Evolutionary conservation across 2,329 filamentous ascomycete genomes (phyloP).

Genomic region (Ilyonectria destructans): DNA sequence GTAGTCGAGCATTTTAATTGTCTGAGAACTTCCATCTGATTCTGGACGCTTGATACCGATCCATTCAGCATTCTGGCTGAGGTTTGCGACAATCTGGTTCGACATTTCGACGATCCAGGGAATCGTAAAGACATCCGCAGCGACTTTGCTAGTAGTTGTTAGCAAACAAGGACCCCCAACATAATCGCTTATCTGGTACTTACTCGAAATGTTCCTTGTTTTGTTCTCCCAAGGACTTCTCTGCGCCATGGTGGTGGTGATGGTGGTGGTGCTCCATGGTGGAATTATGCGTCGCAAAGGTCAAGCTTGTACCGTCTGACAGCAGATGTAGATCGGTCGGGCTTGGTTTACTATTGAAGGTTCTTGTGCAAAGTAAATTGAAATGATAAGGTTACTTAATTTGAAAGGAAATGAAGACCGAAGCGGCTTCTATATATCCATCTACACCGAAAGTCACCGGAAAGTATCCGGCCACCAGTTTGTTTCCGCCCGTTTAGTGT

Average conservation of each 20-base stretch:
- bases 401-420: not conserved
- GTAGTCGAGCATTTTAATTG: constrained; percentile 51
- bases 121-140: constrained; percentile 36
- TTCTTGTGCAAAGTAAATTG: not conserved
- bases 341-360: not conserved
- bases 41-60: constrained; percentile 39
- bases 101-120: constrained; percentile 48
- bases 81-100: constrained; percentile 47
- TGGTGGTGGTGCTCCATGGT: constrained; percentile 42
- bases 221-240: constrained; percentile 39
- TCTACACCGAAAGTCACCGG: constrained; percentile 11
- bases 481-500: constrained; percentile 1
- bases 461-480: constrained; percentile 16
- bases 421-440: constrained; percentile 5
- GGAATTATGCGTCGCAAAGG: constrained; percentile 1
- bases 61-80: constrained; percentile 48
- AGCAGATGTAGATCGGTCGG: not conserved
- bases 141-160: constrained; percentile 36
- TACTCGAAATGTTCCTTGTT: constrained; percentile 52
- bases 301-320: constrained; percentile 20
- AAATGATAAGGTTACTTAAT: not conserved
- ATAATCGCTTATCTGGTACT: accelerated
- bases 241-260: constrained; percentile 39
- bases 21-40: not conserved
- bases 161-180: not conserved